phyloP scores from a whole-genome alignment of 2,329 filamentous ascomycete species.

The Ceratocystis variospora region DNA sequence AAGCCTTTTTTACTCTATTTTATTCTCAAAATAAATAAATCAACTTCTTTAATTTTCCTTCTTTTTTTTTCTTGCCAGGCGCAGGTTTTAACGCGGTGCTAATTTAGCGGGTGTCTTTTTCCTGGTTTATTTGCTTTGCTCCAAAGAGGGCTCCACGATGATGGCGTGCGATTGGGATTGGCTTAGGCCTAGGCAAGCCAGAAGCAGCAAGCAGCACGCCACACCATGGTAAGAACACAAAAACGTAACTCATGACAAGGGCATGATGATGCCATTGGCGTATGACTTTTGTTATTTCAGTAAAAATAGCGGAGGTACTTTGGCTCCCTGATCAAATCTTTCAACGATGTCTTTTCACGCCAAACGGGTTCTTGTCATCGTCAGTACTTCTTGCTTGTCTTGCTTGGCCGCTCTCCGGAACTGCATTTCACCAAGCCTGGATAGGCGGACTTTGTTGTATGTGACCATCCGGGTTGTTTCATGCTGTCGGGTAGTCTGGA shows the following conservation, averaged over 20 bases:
- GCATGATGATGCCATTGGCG: slow-evolving; percentile 3
- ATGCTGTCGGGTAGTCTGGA: not conserved
- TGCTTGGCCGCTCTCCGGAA: not conserved
- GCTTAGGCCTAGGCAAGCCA: not conserved
- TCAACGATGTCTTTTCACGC: not conserved
- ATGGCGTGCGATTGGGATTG: slow-evolving; percentile 6
- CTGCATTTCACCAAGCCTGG: too few species aligned
- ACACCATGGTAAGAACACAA: not conserved
- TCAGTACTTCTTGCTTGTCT: not conserved
- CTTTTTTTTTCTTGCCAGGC: not conserved
- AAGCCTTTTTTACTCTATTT: not conserved
- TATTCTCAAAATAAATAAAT: not conserved
- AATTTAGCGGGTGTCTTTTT: slow-evolving; percentile 5
- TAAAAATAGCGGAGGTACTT: not conserved
- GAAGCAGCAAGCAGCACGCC: not conserved
- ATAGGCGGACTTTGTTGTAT: not conserved
- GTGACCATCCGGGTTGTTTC: slow-evolving; percentile 1
- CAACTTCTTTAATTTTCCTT: too few species aligned
- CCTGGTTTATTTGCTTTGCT: not conserved
- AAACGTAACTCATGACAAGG: not conserved
- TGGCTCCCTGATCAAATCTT: not conserved
- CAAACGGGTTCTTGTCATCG: not conserved
- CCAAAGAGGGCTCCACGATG: not conserved
- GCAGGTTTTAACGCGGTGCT: not conserved
- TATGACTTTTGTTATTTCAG: not conserved